These are phyloP conservation scores for Sugiyamaella mastotermitis DNA, from an alignment of 805 yeast genomes.

Conservation along the genomic window DNA sequence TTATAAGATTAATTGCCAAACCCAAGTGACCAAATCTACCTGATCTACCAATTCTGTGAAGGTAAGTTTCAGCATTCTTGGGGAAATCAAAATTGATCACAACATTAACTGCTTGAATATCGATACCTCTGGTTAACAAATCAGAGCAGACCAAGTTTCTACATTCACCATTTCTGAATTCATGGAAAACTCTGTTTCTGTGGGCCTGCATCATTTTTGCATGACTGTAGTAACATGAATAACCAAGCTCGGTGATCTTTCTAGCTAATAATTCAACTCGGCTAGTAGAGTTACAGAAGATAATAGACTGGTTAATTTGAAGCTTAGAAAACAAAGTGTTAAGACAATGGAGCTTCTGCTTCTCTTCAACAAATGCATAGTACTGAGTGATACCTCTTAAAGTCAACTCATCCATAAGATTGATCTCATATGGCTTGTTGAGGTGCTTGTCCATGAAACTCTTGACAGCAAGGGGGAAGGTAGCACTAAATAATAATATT, in stretches of 20 bases:
- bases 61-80: conserved; percentile 92
- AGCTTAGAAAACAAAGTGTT: conserved; percentile 91
- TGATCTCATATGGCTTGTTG: conserved; percentile 89
- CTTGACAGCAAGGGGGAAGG: conserved; percentile 93
- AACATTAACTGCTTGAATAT: conserved; percentile 97
- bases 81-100: conserved; percentile 98
- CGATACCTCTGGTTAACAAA: conserved; percentile 95
- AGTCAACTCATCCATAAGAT: conserved; percentile 95
- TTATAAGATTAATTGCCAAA: conserved; percentile 91
- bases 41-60: conserved; percentile 98
- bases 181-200: conserved; percentile 97
- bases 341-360: conserved; percentile 90
- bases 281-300: conserved; percentile 93
- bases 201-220: conserved; percentile 97
- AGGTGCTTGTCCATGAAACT: conserved; percentile 87
- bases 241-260: conserved; percentile 93
- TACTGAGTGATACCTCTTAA: conserved; percentile 94
- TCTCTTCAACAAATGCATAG: conserved; percentile 97
- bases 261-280: conserved; percentile 94
- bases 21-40: conserved; percentile 99
- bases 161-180: conserved; percentile 96
- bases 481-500: conserved; percentile 85
- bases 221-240: conserved; percentile 94
- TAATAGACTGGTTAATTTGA: conserved; percentile 93
- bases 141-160: conserved; percentile 97